A percentile compares a stretch with the other conserved stretches of the same genome.
Conservation (phyloP, 1,284 basidiomycete species). For the Fomitopsis pinicola region DNA sequence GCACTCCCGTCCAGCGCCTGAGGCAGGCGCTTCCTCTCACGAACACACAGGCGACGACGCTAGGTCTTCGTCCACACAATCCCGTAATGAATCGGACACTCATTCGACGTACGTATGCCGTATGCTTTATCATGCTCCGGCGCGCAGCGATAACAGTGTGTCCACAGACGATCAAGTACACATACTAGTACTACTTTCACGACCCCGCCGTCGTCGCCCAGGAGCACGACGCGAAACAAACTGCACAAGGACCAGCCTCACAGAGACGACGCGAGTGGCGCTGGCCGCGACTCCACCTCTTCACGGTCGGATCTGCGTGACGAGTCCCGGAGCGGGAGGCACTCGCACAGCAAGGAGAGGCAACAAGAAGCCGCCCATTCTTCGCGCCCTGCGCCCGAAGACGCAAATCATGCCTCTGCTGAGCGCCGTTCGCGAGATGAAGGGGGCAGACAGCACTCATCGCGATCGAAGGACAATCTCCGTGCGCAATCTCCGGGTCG, state of each 20-base stretch:
- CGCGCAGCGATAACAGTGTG: neutral
- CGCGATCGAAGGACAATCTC: conserved; percentile 1
- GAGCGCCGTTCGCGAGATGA: neutral
- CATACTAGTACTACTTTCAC: neutral
- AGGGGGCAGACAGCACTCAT: neutral
- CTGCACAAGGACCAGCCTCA: neutral
- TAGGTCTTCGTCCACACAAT: neutral
- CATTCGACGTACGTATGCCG: neutral
- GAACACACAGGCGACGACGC: conserved; percentile 5
- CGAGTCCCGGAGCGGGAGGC: neutral
- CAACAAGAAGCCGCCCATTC: neutral
- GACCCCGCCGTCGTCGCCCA: neutral
- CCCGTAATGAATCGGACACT: neutral
- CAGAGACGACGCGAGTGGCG: neutral
- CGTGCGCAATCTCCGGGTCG: conserved; percentile 1
- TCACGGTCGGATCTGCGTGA: neutral
- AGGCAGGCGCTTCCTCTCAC: conserved; percentile 13
- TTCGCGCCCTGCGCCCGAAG: neutral
- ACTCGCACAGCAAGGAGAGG: neutral
- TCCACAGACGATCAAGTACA: neutral
- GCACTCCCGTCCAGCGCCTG: conserved; percentile 7
- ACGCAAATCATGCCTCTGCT: neutral
- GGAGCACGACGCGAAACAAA: neutral
- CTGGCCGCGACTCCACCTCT: neutral
- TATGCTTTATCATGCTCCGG: neutral